A percentile compares a stretch with the other conserved stretches of the same genome.
These are phyloP conservation scores for Rhodotorula diobovata DNA, from an alignment of 768 basidiomycete genomes.

Conservation along the genomic window DNA sequence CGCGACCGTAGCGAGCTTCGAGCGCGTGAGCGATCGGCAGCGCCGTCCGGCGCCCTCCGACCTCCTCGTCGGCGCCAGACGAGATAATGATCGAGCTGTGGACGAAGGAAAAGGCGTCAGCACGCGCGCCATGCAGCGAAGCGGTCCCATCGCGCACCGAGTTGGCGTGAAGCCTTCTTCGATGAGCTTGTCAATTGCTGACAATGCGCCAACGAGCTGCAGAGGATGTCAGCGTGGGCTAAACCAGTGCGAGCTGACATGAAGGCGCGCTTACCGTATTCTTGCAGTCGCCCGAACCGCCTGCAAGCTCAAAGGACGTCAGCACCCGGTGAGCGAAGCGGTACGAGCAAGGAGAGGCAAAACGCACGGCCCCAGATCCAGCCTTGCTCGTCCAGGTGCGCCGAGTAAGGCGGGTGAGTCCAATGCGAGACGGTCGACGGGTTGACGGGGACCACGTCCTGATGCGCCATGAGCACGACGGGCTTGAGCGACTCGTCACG, in stretches of 20 bases:
- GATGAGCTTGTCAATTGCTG: constrained; percentile 62
- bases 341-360: background rate
- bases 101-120: too few species aligned
- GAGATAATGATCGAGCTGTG: constrained; percentile 44
- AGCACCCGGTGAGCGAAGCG: too few species aligned
- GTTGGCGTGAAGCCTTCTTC: constrained; percentile 61
- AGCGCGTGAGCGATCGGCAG: constrained; percentile 51
- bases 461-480: constrained; percentile 50
- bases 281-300: constrained; percentile 35
- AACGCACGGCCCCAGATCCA: constrained; percentile 35
- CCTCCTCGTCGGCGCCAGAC: constrained; percentile 69
- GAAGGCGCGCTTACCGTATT: constrained; percentile 3
- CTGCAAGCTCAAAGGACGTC: background rate
- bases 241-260: too few species aligned
- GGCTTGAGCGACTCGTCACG: constrained; percentile 63
- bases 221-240: too few species aligned
- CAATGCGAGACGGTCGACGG: constrained; percentile 10
- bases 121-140: too few species aligned
- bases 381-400: constrained; percentile 15
- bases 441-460: constrained; percentile 38
- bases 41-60: constrained; percentile 48
- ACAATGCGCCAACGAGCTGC: constrained; percentile 27
- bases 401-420: constrained; percentile 34
- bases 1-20: constrained; percentile 60
- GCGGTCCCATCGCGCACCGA: constrained; percentile 51